Base-by-base conservation (phyloP, 2,329 filamentous ascomycete genomes). In the Pseudogymnoascus sp. region DNA sequence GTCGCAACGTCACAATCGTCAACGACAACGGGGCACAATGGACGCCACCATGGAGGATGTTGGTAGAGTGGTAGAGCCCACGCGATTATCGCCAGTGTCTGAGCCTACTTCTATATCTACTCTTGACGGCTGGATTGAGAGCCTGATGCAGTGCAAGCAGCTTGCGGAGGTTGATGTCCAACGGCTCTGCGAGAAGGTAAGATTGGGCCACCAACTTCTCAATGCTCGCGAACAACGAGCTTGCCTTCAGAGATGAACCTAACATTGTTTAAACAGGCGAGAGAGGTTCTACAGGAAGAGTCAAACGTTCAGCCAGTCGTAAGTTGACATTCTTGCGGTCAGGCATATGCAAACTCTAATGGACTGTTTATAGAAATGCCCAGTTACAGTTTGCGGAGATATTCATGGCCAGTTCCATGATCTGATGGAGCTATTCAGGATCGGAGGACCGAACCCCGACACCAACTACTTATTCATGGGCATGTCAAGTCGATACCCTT, bases 11-110 rank as follows among this genome's bases (percentile, higher is more conserved):
- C 35, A 43, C 39, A 43, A 63, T 41, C 61, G 16, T 35, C 58
- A 55, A 52, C 58, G 31, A 45, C 61, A 61, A 61, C 61, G 62
- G 63, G 38, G 55, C 63, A 69, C 61, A 61, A 96, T 97, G 92
- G 93, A 99, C 78, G 96, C 92, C 74, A 96, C 95, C 78, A 99
- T 99, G 94, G 93, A 97, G 81, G 94, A 99, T 76, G 92, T 96
- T 71, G 90, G 89, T 73, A 90, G 92, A 78, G 87, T 89, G 72
- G 90, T 92, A 68, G 86, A 89, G 74, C 83, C 85, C 68, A 84
- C 90, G 74, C 89, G 89, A 73, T 78, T 96, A 70, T 85, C 89
- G 64, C 85, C 91, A 60, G 80, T 86, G 62, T 83, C 86, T 72
- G 94, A 97, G 79, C 90, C 93, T 62, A 87, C 92, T 65, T 91